A percentile compares a stretch with the other conserved stretches of the same genome.
These are phyloP conservation scores for Hysterium pulicare DNA, from an alignment of 2,329 filamentous ascomycete species.

Conservation along the genomic window DNA sequence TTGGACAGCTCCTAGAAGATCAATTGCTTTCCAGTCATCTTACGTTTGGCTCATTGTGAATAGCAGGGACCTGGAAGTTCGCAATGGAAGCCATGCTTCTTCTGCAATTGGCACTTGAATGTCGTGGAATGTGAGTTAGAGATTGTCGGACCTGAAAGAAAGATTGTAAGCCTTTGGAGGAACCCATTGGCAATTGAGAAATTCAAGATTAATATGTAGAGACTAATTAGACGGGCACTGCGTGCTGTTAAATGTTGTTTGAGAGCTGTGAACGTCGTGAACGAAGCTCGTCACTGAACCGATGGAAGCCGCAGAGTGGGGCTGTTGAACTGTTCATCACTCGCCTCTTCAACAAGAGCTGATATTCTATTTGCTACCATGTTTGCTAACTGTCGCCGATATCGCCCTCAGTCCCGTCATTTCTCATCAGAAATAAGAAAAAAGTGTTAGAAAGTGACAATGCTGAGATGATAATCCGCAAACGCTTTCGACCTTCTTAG, in stretches of 20 bases:
- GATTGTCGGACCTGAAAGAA: conserved; percentile 26
- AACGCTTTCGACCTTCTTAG: too few relatives aligned
- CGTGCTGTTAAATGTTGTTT: conserved; percentile 11
- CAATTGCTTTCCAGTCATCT: conserved; percentile 30
- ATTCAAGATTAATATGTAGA: not conserved
- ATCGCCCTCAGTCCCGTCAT: too few relatives aligned
- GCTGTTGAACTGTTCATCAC: too few relatives aligned
- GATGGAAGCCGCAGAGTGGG: conserved; percentile 17
- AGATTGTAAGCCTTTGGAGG: conserved; percentile 29
- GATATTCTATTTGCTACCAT: too few relatives aligned
- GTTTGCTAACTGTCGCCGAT: too few relatives aligned
- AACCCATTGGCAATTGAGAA: conserved; percentile 20
- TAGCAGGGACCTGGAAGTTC: conserved; percentile 80
- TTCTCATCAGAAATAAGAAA: too few relatives aligned
- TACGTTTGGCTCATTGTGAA: conserved; percentile 95
- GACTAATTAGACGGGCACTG: too few relatives aligned
- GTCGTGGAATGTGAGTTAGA: conserved; percentile 20
- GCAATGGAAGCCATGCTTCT: conserved; percentile 61
- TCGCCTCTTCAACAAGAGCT: too few relatives aligned
- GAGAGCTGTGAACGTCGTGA: too few relatives aligned
- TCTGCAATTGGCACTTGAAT: conserved; percentile 13
- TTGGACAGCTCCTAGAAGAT: not conserved
- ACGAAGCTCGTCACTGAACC: too few relatives aligned
- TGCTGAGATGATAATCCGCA: too few relatives aligned
- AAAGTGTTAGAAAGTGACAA: too few relatives aligned